These are phyloP conservation scores for Trichosporon asahii DNA, from an alignment of 1,284 basidiomycete species.

Conservation along the genomic window DNA sequence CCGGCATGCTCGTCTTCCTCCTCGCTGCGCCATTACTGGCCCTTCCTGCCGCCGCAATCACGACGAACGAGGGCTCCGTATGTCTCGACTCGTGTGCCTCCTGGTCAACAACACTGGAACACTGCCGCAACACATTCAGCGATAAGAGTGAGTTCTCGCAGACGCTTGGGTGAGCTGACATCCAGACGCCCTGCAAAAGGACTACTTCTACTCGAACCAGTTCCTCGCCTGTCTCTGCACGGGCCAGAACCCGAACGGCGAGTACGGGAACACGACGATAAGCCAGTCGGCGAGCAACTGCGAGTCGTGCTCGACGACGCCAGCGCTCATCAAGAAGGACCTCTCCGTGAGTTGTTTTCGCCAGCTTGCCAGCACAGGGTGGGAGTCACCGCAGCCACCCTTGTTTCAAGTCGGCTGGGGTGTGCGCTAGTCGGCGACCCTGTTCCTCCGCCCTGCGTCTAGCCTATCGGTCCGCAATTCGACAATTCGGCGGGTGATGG, in stretches of 20 bases:
- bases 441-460: not conserved
- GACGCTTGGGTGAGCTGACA: not conserved
- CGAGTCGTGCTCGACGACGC: conserved; percentile 37
- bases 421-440: not conserved
- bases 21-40: conserved; percentile 8
- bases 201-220: conserved; percentile 31
- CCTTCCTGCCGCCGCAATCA: not conserved
- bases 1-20: not conserved
- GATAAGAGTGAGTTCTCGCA: conserved; percentile 17
- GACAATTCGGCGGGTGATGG: not conserved
- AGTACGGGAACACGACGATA: conserved; percentile 30
- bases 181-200: not conserved
- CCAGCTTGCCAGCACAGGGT: not conserved
- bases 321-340: conserved; percentile 30
- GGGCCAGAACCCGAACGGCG: conserved; percentile 22
- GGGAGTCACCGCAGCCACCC: not conserved
- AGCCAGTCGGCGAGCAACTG: conserved; percentile 30
- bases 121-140: conserved; percentile 19
- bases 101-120: conserved; percentile 18
- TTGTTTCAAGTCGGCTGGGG: not conserved
- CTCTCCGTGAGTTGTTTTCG: conserved; percentile 34
- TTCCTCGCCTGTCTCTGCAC: conserved; percentile 40
- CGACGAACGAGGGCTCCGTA: conserved; percentile 13
- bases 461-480: not conserved
- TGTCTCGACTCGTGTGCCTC: conserved; percentile 14